These are phyloP conservation scores for Ettlia oleoabundans DNA, from an alignment of 139 green algal genomes.

Conservation along the genomic window DNA sequence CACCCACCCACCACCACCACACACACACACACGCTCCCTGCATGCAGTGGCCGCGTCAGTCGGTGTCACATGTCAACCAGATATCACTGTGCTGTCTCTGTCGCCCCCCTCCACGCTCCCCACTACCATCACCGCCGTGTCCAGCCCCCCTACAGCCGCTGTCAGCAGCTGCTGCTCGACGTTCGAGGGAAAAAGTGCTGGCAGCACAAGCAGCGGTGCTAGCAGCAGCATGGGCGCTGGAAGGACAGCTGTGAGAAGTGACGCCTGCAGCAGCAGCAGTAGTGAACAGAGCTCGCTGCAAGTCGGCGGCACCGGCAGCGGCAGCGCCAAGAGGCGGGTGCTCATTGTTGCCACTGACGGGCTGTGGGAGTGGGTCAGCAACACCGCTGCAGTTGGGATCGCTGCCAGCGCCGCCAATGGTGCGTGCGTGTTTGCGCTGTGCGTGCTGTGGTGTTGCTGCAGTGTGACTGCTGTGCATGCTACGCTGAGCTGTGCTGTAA, in stretches of 20 bases:
- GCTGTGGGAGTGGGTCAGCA: conserved; percentile 55
- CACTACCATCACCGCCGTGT: background rate
- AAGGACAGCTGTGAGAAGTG: background rate
- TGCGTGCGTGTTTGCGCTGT: background rate
- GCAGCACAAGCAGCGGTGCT: background rate
- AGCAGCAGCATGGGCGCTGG: background rate
- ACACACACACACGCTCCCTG: background rate
- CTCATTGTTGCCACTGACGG: conserved; percentile 55
- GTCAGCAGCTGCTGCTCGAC: conserved; percentile 11
- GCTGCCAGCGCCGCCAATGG: conserved; percentile 16
- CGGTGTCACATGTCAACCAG: conserved; percentile 54
- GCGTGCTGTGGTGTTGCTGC: no score
- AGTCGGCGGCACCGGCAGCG: background rate
- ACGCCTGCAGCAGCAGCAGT: no score
- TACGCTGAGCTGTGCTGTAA: background rate
- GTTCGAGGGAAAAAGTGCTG: background rate
- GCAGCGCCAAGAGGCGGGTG: conserved; percentile 5
- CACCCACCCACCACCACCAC: background rate
- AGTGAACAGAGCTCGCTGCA: no score
- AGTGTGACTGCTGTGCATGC: no score
- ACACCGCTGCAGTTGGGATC: conserved; percentile 46
- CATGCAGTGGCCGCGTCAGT: conserved; percentile 55
- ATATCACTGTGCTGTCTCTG: conserved; percentile 48
- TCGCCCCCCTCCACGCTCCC: background rate
- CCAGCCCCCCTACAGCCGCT: background rate